Evolutionary conservation across 495 filamentous ascomycete species (phyloP).

Genomic region (Jackrogersella minutella): DNA sequence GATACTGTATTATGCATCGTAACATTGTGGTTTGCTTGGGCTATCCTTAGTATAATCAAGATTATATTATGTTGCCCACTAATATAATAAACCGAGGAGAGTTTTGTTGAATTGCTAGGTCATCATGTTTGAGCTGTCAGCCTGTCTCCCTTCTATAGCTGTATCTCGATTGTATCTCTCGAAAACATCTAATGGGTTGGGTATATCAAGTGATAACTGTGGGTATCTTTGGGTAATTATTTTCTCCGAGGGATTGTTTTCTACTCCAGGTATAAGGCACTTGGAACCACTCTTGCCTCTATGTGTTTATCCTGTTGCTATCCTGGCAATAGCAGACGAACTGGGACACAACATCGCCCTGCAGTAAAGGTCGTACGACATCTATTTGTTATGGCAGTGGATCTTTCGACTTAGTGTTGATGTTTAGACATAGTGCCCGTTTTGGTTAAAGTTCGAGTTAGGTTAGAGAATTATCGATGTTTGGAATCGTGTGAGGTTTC

Average conservation of each 20-base stretch:
- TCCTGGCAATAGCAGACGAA: neutral
- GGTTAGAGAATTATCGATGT: slow-evolving; percentile 8
- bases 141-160: neutral
- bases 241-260: neutral
- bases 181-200: neutral
- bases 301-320: neutral
- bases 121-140: neutral
- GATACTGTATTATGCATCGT: neutral
- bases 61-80: neutral
- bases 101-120: neutral
- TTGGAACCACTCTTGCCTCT: neutral
- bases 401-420: slow-evolving; percentile 1
- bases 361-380: neutral
- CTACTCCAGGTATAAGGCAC: neutral
- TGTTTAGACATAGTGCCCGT: neutral
- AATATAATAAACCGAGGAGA: slow-evolving; percentile 2
- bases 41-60: neutral
- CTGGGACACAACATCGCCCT: neutral
- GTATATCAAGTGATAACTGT: neutral
- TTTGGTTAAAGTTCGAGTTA: neutral
- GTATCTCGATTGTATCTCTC: neutral
- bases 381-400: neutral
- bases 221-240: neutral
- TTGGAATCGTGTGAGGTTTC: neutral
- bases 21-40: slow-evolving; percentile 1